A percentile compares a stretch with the other conserved stretches of the same genome.
phyloP scores from a whole-genome alignment of 2,329 filamentous ascomycete genomes.

The Pseudogymnoascus sp. region DNA sequence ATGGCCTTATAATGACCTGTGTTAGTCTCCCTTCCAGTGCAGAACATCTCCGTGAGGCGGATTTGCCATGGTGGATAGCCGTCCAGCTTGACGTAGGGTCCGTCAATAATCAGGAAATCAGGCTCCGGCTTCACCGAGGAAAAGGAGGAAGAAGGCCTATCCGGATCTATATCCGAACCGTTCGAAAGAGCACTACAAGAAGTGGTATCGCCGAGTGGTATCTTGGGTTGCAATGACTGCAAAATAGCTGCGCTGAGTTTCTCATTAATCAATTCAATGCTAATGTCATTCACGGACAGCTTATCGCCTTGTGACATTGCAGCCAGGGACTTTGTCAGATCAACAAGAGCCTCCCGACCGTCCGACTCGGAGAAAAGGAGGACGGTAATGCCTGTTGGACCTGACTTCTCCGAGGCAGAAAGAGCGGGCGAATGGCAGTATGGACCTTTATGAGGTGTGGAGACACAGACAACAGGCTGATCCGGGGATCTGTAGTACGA shows the following conservation, averaged over 20 bases:
- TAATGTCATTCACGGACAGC: not conserved
- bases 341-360: not conserved
- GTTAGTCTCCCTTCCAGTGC: not conserved
- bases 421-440: not conserved
- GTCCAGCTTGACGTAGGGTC: not conserved
- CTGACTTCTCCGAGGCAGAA: not conserved
- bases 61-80: not conserved
- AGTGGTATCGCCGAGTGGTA: not conserved
- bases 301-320: not conserved
- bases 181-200: not conserved
- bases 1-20: not conserved
- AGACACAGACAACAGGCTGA: not conserved
- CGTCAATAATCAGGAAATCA: not conserved
- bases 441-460: not conserved
- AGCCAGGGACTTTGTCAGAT: not conserved
- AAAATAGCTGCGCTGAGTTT: not conserved
- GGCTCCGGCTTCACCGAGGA: not conserved
- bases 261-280: not conserved
- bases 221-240: not conserved
- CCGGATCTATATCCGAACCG: not conserved
- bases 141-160: not conserved
- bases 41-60: not conserved
- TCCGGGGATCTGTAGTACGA: not conserved
- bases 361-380: not conserved
- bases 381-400: not conserved